Conservation (phyloP, 1,284 basidiomycete species). For the Gomphus bonarii region DNA sequence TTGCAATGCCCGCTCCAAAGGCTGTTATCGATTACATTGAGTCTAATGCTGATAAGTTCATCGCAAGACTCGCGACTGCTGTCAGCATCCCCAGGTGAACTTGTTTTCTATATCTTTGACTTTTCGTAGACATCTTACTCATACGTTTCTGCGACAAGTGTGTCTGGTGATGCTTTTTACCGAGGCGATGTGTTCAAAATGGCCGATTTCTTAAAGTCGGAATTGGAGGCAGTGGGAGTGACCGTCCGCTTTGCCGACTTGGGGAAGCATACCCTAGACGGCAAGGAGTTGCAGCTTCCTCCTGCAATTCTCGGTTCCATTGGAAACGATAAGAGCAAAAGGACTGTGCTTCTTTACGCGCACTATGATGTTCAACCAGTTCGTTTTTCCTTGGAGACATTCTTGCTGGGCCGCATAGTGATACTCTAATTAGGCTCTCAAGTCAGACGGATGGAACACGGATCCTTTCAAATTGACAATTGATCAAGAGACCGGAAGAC, state of each 20-base stretch:
- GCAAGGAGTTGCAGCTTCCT: constrained; percentile 69
- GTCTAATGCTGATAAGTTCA: constrained; percentile 61
- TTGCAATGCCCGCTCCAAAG: constrained; percentile 28
- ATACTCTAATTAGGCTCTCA: constrained; percentile 25
- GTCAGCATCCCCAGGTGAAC: constrained; percentile 81
- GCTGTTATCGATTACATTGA: constrained; percentile 58
- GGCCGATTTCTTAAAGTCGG: constrained; percentile 68
- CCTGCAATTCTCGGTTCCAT: constrained; percentile 83
- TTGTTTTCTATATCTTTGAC: not conserved
- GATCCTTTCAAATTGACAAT: constrained; percentile 81
- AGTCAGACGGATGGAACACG: constrained; percentile 85
- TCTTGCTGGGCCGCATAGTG: not conserved
- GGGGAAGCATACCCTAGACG: constrained; percentile 79
- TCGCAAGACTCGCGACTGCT: constrained; percentile 71
- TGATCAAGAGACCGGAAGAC: constrained; percentile 55
- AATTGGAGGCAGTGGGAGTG: constrained; percentile 69
- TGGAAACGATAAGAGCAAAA: constrained; percentile 79
- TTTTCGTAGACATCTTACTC: not conserved
- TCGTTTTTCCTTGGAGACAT: constrained; percentile 19
- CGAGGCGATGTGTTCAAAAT: constrained; percentile 75
- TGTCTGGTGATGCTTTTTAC: constrained; percentile 57
- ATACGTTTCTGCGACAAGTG: constrained; percentile 27
- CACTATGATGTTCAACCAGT: constrained; percentile 85
- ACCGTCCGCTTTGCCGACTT: constrained; percentile 65
- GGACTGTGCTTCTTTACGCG: constrained; percentile 88